Percentiles rank a stretch among this genome's conserved stretches.
Evolutionary conservation across 1,139 yeast species (phyloP).

Genomic region (Sugiyamaella novakii): DNA sequence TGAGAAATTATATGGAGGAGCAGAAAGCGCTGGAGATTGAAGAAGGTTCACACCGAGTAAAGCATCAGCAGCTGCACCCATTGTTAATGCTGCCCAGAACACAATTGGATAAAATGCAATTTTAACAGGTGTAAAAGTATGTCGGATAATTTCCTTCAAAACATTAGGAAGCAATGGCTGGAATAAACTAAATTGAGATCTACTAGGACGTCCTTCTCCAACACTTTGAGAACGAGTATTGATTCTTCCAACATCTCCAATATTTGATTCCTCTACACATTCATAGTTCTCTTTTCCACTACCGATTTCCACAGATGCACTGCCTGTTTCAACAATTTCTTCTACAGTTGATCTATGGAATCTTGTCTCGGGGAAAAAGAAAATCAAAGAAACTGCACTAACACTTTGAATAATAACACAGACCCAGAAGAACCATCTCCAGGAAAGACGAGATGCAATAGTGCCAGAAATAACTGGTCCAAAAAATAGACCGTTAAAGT

Average conservation of each 20-base stretch:
- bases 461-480: conserved; percentile 17
- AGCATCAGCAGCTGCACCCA: conserved; percentile 14
- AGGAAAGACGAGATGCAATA: conserved; percentile 12
- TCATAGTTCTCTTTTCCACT: conserved; percentile 4
- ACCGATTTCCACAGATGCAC: not conserved
- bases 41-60: conserved; percentile 6
- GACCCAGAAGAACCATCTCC: conserved; percentile 19
- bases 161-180: not conserved
- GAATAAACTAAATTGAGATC: conserved; percentile 3
- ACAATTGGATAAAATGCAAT: conserved; percentile 5
- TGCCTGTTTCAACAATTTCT: not conserved
- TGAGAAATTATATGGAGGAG: conserved; percentile 13
- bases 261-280: not conserved
- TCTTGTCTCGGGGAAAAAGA: conserved; percentile 21
- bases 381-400: conserved; percentile 7
- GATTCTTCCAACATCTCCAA: not conserved
- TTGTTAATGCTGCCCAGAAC: conserved; percentile 6
- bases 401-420: conserved; percentile 20
- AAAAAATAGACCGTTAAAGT: conserved; percentile 15
- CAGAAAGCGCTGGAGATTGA: not conserved
- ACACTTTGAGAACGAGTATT: conserved; percentile 10
- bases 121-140: conserved; percentile 1
- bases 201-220: conserved; percentile 10
- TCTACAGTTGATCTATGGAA: conserved; percentile 2
- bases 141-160: not conserved